Evolutionary conservation across 495 filamentous ascomycete species (phyloP).

Genomic region (Cryomyces antarcticus): DNA sequence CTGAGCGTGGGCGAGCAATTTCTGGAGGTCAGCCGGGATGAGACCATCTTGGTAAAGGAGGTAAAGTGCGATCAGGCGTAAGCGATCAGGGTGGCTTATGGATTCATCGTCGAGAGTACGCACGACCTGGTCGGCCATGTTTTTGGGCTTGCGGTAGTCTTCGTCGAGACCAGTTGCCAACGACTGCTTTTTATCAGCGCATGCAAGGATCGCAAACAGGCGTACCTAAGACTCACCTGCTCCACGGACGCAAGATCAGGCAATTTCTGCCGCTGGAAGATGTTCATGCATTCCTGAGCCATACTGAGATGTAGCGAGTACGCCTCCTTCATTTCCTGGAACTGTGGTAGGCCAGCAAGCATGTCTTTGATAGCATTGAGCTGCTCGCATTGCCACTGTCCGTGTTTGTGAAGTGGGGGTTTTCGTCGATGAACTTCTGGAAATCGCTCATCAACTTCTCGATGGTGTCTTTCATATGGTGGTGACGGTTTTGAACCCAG

Average conservation of each 20-base stretch:
- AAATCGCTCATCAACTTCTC: conserved; percentile 86
- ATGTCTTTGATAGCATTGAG: conserved; percentile 91
- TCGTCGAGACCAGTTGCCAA: conserved; percentile 87
- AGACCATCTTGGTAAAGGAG: conserved; percentile 77
- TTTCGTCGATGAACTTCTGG: conserved; percentile 68
- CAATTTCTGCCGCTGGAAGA: conserved; percentile 67
- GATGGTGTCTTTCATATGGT: conserved; percentile 96
- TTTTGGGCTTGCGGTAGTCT: conserved; percentile 77
- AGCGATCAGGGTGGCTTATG: conserved; percentile 46
- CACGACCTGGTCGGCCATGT: conserved; percentile 65
- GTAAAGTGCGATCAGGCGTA: conserved; percentile 71
- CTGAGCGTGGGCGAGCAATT: conserved; percentile 66
- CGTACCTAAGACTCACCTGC: conserved; percentile 24
- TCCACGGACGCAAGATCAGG: conserved; percentile 73
- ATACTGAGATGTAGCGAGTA: conserved; percentile 91
- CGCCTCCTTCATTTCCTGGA: conserved; percentile 81
- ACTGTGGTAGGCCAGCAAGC: conserved; percentile 85
- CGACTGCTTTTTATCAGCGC: conserved; percentile 23
- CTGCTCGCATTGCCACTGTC: conserved; percentile 43
- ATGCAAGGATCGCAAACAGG: no score
- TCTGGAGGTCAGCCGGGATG: conserved; percentile 62
- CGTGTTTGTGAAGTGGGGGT: conserved; percentile 79
- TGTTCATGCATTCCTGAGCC: conserved; percentile 95
- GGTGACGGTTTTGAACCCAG: conserved; percentile 82
- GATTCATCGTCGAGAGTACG: conserved; percentile 66